Base-by-base conservation (phyloP, 169 alveolate species). In the Eimeria tenella region DNA sequence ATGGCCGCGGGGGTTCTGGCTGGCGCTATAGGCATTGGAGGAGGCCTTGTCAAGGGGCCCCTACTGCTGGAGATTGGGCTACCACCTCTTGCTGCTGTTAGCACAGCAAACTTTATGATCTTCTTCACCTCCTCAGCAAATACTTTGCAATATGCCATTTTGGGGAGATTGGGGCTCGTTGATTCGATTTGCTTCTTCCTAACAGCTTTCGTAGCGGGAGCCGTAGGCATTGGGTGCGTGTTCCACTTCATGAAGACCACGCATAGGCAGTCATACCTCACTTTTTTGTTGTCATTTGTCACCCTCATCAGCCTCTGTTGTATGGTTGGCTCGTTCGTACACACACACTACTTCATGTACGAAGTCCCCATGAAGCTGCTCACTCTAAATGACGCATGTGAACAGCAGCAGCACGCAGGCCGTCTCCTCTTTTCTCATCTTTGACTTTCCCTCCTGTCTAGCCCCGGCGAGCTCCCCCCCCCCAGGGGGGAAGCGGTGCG, bases 21-120 rank as follows among this genome's bases (percentile, higher is more conserved):
- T 9, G 95, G 95, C 21, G 23, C 86, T 7, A 60, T 93, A 25
- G 95, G 95, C 4, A 93, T 93, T 13, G 95, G 94, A 7, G 95
- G 95, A 15, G 95, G 95, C 21, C 79, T 93, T 8, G 60, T 93
- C 23, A 93, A 93, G 74, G 95, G 95, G 50, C 95, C 95, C 31
- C 50, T 93, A 31, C 81, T 93, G 63, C 86, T 93, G 25, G 95
- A 93, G 74, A 84, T 87, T 70, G 95, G 95, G 2, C 71, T 93
- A 71, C 53, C 87, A 55, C 86, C 95, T 17, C 86, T 86, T 15
- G 68, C 94, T 4, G 95, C 95, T 10, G 93, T 87, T 49, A 90
- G 92, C 55, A 93, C 94, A 10, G 95, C 95, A 42, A 87, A 74
- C 42, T 93, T 93, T 62, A 93, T 93, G 95, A 93, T 93, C 50